Evolutionary conservation across 805 yeast genomes (phyloP).

Genomic region (Candida saitoana): DNA sequence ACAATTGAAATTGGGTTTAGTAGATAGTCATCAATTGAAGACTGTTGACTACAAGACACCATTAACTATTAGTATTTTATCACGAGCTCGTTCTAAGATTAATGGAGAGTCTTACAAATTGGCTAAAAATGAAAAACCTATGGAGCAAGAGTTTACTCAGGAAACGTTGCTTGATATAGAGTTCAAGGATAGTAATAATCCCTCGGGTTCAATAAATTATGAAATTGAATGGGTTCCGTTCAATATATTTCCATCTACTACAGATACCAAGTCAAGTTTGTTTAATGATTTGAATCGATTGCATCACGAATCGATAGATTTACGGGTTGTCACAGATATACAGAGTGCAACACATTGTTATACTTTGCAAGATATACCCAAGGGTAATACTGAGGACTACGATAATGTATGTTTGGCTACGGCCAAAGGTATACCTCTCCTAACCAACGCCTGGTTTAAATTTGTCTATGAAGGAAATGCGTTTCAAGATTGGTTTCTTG

Average conservation of each 20-base stretch:
- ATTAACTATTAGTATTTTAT: constrained; percentile 19
- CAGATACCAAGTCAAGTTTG: constrained; percentile 2
- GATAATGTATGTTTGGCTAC: constrained; percentile 19
- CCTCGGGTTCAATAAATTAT: constrained; percentile 11
- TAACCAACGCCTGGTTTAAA: constrained; percentile 22
- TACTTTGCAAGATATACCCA: not conserved
- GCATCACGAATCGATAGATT: constrained; percentile 2
- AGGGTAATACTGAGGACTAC: constrained; percentile 6
- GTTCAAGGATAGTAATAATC: constrained; percentile 5
- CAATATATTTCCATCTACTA: constrained; percentile 9
- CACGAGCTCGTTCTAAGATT: constrained; percentile 28
- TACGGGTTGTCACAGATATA: not conserved
- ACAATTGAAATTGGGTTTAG: constrained; percentile 14
- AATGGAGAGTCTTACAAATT: constrained; percentile 23
- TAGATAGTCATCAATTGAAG: constrained; percentile 4
- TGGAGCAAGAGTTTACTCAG: constrained; percentile 3
- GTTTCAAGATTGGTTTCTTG: constrained; percentile 20
- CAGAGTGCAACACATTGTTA: not conserved
- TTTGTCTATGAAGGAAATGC: constrained; percentile 10
- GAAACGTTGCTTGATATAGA: constrained; percentile 8
- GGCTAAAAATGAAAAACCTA: constrained; percentile 8
- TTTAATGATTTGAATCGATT: constrained; percentile 1
- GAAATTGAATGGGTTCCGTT: constrained; percentile 20
- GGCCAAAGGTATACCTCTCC: constrained; percentile 26
- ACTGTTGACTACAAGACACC: constrained; percentile 12